These are phyloP conservation scores for Hemisphaericaspora nanyangensis DNA, from an alignment of 805 yeast species.

Conservation along the genomic window DNA sequence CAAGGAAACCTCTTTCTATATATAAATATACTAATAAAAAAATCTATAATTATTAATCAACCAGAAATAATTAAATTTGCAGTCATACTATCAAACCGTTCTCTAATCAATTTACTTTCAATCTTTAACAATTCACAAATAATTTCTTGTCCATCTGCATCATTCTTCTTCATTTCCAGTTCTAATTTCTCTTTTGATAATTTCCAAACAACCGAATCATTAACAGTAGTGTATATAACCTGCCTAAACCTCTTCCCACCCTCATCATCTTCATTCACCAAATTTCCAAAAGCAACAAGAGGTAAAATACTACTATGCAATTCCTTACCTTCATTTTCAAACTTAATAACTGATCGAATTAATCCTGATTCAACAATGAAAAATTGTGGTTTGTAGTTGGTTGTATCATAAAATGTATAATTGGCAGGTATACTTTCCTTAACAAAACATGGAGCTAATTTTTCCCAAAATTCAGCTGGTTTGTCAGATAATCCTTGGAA, in stretches of 20 bases:
- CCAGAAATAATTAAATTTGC: slow-evolving; percentile 71
- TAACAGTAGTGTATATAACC: slow-evolving; percentile 51
- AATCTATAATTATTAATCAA: too few relatives aligned
- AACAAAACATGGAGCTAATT: slow-evolving; percentile 49
- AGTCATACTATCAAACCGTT: slow-evolving; percentile 69
- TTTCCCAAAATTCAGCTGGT: slow-evolving; percentile 58
- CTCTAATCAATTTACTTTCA: slow-evolving; percentile 59
- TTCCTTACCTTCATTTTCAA: slow-evolving; percentile 36
- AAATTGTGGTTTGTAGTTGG: slow-evolving; percentile 46
- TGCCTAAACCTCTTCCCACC: slow-evolving; percentile 37
- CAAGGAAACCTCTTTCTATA: too few relatives aligned
- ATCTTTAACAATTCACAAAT: slow-evolving; percentile 64
- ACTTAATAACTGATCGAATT: slow-evolving; percentile 32
- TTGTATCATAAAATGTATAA: slow-evolving; percentile 43
- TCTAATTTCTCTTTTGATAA: slow-evolving; percentile 46
- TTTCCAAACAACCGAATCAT: slow-evolving; percentile 67
- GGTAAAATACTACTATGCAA: slow-evolving; percentile 53
- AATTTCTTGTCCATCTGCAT: slow-evolving; percentile 44
- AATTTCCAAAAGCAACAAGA: slow-evolving; percentile 71
- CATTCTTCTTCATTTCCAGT: slow-evolving; percentile 25
- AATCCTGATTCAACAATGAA: slow-evolving; percentile 51
- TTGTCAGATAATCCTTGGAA: slow-evolving; percentile 55
- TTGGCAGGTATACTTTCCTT: slow-evolving; percentile 47
- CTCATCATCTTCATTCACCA: slow-evolving; percentile 11
- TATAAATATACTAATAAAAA: too few relatives aligned